Conservation (phyloP, 345 rosid species). For the Lepidium africanum region DNA sequence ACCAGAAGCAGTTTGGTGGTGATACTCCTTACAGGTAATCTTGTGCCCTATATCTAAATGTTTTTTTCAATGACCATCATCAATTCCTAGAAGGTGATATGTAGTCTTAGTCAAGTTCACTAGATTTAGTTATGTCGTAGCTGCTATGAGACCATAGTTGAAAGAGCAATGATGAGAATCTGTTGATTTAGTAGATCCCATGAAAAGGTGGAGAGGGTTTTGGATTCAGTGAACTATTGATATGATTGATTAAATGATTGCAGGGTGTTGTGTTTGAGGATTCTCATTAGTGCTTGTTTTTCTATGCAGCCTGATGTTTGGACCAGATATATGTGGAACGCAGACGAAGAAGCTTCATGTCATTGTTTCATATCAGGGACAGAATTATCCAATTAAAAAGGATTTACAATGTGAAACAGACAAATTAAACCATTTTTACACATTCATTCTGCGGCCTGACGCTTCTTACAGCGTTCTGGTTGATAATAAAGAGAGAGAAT, state of each 20-base stretch:
- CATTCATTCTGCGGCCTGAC: slow-evolving; percentile 88
- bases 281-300: background rate
- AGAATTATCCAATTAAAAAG: slow-evolving; percentile 84
- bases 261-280: background rate
- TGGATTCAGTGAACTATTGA: background rate
- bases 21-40: slow-evolving; percentile 89
- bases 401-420: slow-evolving; percentile 91
- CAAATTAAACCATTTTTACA: slow-evolving; percentile 87
- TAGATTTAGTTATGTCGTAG: background rate
- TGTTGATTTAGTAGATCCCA: background rate
- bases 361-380: slow-evolving; percentile 88
- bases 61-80: background rate
- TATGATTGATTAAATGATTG: background rate
- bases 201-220: background rate
- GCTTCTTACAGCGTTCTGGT: slow-evolving; percentile 76
- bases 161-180: background rate
- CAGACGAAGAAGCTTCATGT: slow-evolving; percentile 89
- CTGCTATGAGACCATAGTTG: background rate
- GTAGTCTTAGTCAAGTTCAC: background rate
- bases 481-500: slow-evolving; percentile 83
- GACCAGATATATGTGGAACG: slow-evolving; percentile 92
- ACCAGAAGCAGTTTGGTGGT: slow-evolving; percentile 98
- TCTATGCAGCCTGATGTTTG: slow-evolving; percentile 83
- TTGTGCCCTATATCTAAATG: background rate
- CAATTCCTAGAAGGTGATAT: background rate